Evolutionary conservation across 345 rosid genomes (phyloP).

Genomic region (Theobroma cacao): DNA sequence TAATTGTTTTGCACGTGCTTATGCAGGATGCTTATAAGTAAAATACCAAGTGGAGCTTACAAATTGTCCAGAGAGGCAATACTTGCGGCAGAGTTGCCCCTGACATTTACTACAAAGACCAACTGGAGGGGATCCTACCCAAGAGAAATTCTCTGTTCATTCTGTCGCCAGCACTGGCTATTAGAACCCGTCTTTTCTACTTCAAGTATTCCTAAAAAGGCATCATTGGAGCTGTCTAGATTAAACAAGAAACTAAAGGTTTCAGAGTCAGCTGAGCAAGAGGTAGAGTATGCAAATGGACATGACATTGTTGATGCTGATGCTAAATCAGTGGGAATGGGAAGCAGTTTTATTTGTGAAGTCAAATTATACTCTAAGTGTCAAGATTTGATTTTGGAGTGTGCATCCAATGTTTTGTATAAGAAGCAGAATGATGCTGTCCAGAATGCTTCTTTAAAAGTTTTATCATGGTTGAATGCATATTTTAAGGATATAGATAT

Average conservation of each 20-base stretch:
- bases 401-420: slow-evolving; percentile 51
- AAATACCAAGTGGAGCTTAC: slow-evolving; percentile 78
- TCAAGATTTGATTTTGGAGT: slow-evolving; percentile 60
- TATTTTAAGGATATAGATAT: slow-evolving; percentile 48
- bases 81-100: slow-evolving; percentile 68
- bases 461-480: slow-evolving; percentile 68
- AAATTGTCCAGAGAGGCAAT: slow-evolving; percentile 76
- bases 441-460: slow-evolving; percentile 71
- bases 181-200: slow-evolving; percentile 67
- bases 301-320: slow-evolving; percentile 24
- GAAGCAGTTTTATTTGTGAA: slow-evolving; percentile 53
- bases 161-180: slow-evolving; percentile 83
- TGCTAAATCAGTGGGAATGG: slow-evolving; percentile 25
- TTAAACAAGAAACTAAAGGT: slow-evolving; percentile 53
- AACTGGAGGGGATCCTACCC: slow-evolving; percentile 90
- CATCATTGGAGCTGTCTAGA: slow-evolving; percentile 42
- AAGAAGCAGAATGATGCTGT: slow-evolving; percentile 73
- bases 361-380: slow-evolving; percentile 65
- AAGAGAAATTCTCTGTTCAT: slow-evolving; percentile 63
- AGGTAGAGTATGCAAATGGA: slow-evolving; percentile 31
- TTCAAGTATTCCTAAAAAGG: slow-evolving; percentile 35
- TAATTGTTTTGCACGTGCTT: slow-evolving; percentile 17
- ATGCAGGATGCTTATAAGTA: slow-evolving; percentile 59
- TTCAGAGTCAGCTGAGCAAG: slow-evolving; percentile 28
- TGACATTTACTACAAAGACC: slow-evolving; percentile 57